Evolutionary conservation across 2,329 filamentous ascomycete genomes (phyloP).

Genomic region (Colletotrichum plurivorum): DNA sequence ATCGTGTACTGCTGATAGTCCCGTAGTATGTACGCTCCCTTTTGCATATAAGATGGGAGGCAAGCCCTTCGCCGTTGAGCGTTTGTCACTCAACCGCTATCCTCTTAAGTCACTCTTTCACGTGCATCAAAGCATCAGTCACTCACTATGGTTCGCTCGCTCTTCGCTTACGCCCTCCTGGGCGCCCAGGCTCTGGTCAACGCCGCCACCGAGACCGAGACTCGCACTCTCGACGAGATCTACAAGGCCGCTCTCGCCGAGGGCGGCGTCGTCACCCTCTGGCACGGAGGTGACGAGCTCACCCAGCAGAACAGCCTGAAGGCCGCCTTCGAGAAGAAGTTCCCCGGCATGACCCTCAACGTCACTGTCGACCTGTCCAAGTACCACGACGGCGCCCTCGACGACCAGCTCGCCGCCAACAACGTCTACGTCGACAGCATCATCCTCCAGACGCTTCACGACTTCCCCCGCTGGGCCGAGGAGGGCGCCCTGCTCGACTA

Average conservation of each 20-base stretch:
- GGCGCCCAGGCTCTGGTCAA: conserved; percentile 30
- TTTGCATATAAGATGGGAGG: background rate
- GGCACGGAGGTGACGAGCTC: conserved; percentile 64
- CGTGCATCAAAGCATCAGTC: background rate
- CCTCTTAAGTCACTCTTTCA: background rate
- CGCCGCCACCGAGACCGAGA: conserved; percentile 52
- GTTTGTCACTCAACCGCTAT: background rate
- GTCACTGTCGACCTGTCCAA: conserved; percentile 69
- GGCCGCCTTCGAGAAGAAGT: conserved; percentile 59
- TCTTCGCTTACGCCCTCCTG: conserved; percentile 32
- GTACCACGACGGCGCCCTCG: conserved; percentile 64
- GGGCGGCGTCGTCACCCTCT: conserved; percentile 59
- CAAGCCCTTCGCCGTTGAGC: background rate
- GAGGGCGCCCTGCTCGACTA: conserved; percentile 64
- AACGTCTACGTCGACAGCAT: conserved; percentile 61
- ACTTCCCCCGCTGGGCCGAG: conserved; percentile 66
- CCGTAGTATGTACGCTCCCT: background rate
- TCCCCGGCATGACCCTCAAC: conserved; percentile 66
- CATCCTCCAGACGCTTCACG: conserved; percentile 65
- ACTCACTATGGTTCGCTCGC: conserved; percentile 26
- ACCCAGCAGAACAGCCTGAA: conserved; percentile 57
- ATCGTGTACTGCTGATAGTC: background rate
- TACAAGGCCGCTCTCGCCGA: conserved; percentile 64
- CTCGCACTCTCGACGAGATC: conserved; percentile 63
- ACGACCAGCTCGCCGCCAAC: conserved; percentile 58